phyloP scores from a whole-genome alignment of 352 stramenopile species.

The Phytopythium chamaehyphon region DNA sequence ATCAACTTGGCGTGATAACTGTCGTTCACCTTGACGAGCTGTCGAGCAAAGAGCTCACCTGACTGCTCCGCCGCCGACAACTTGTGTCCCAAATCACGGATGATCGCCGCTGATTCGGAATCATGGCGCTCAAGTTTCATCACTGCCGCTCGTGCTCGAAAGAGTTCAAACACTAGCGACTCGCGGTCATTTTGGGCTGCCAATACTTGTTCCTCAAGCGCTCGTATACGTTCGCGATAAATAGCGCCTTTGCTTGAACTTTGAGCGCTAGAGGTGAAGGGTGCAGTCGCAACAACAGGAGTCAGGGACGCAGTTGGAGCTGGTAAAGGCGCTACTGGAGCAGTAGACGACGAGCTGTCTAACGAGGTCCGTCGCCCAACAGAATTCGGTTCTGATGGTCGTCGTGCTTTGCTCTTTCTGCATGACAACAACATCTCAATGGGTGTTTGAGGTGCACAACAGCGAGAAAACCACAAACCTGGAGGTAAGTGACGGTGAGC shows the following conservation, averaged over 20 bases:
- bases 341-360: background rate
- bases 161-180: background rate
- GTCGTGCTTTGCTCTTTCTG: slow-evolving; percentile 21
- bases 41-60: slow-evolving; percentile 29
- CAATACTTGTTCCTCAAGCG: slow-evolving; percentile 2
- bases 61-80: slow-evolving; percentile 29
- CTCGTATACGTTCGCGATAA: slow-evolving; percentile 4
- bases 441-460: background rate
- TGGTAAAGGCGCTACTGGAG: no score
- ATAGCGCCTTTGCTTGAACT: background rate
- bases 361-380: slow-evolving; percentile 9
- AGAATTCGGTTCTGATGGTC: slow-evolving; percentile 15
- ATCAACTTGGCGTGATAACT: slow-evolving; percentile 40
- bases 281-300: background rate
- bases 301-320: background rate
- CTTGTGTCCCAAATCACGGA: slow-evolving; percentile 26
- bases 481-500: slow-evolving; percentile 14
- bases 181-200: slow-evolving; percentile 3
- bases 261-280: background rate
- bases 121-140: slow-evolving; percentile 9
- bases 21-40: slow-evolving; percentile 41
- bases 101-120: background rate
- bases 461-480: slow-evolving; percentile 9
- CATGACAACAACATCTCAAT: background rate
- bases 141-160: slow-evolving; percentile 16